These are phyloP conservation scores for Gossypium ekmanianum DNA, from an alignment of 345 rosid genomes.

Conservation along the genomic window DNA sequence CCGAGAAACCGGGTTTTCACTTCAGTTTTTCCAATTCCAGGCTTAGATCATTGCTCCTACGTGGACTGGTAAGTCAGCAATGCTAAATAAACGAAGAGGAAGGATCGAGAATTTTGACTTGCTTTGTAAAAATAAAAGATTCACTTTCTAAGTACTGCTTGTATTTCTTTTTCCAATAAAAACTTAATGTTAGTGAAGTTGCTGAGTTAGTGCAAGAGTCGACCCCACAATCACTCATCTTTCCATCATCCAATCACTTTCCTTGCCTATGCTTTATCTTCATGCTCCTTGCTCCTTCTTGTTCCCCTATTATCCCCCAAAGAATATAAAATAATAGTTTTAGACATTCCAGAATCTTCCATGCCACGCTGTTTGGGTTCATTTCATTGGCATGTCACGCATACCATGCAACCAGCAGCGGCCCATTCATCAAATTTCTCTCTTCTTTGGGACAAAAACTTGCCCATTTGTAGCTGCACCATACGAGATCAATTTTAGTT, in stretches of 20 bases:
- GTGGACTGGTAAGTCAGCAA: not conserved
- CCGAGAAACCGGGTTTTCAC: slow-evolving; percentile 7
- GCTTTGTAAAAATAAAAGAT: not conserved
- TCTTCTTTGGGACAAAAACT: not conserved
- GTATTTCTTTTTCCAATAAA: too few relatives aligned
- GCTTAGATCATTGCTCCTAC: not conserved
- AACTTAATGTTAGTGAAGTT: not conserved
- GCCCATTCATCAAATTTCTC: not conserved
- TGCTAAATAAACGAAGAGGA: not conserved
- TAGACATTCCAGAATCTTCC: slow-evolving; percentile 6
- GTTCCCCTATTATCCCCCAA: too few relatives aligned
- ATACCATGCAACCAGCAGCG: not conserved
- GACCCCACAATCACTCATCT: not conserved
- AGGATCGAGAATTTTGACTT: slow-evolving; percentile 7
- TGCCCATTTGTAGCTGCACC: not conserved
- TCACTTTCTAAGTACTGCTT: too few relatives aligned
- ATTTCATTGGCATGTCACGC: not conserved
- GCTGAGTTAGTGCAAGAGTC: not conserved
- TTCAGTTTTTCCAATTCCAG: slow-evolving; percentile 4
- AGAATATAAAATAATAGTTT: not conserved
- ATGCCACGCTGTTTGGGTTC: not conserved
- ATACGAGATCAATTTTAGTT: not conserved
- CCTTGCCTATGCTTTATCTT: not conserved
- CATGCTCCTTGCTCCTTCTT: not conserved
- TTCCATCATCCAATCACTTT: not conserved